Percentiles rank a stretch among this genome's conserved stretches.
These are phyloP conservation scores for Podosphaera fusca DNA, from an alignment of 2,329 filamentous ascomycete species.

Conservation along the genomic window DNA sequence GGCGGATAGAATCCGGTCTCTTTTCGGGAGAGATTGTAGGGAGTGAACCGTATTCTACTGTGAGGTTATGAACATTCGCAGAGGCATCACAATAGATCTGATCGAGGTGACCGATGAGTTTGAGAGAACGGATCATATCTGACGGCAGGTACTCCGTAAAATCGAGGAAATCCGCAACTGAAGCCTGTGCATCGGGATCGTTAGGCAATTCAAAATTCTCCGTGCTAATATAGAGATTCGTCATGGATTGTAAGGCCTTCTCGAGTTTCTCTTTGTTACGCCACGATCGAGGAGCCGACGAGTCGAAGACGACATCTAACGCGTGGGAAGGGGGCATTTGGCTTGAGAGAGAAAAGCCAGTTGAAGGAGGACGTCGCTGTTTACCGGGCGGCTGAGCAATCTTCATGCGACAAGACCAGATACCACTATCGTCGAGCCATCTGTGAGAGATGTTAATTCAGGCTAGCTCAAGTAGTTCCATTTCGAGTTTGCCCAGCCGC, in stretches of 20 bases:
- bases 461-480: neutral
- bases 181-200: slow-evolving; percentile 44
- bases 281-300: slow-evolving; percentile 11
- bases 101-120: slow-evolving; percentile 41
- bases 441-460: slow-evolving; percentile 8
- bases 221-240: slow-evolving; percentile 12
- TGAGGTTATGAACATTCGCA: slow-evolving; percentile 29
- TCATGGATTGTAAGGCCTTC: slow-evolving; percentile 15
- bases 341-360: neutral
- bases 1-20: slow-evolving; percentile 24
- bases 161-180: slow-evolving; percentile 47
- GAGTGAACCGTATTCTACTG: slow-evolving; percentile 31
- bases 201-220: slow-evolving; percentile 17
- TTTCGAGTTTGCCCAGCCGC: neutral
- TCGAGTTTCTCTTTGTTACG: slow-evolving; percentile 14
- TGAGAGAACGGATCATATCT: slow-evolving; percentile 41
- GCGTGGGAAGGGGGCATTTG: slow-evolving; percentile 8
- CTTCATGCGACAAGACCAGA: slow-evolving; percentile 16
- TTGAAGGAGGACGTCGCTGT: neutral
- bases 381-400: slow-evolving; percentile 8
- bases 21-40: slow-evolving; percentile 25
- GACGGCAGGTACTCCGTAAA: slow-evolving; percentile 40
- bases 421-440: slow-evolving; percentile 15
- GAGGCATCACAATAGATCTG: slow-evolving; percentile 33
- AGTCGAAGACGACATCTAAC: slow-evolving; percentile 10